Base-by-base conservation (phyloP, 768 basidiomycete species). In the Strobilomyces dryophilus region DNA sequence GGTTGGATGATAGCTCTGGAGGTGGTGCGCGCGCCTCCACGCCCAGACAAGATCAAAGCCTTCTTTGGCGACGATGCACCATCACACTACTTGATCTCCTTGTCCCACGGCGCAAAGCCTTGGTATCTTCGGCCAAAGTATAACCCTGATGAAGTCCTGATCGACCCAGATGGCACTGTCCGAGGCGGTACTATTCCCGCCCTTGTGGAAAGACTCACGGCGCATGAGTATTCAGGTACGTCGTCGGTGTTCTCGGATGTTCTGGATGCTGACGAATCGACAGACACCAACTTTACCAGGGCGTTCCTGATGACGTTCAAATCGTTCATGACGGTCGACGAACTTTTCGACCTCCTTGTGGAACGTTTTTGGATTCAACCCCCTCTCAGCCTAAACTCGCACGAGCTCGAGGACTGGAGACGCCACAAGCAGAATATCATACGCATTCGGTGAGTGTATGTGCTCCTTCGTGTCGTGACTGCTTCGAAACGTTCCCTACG, bases 261-360 rank as follows among this genome's bases (percentile, higher is more conserved):
- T 43, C n/a, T 14, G 17, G 14, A 15, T 0, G 29, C 54, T 67
- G 9, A 61, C 39, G 29, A 40, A 5, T 47, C 27, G 24, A n/a
- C 42, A 81, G 80, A 85, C 63, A 74, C 78, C 21, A 72, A 73
- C 34, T 85, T 80, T 66, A 80, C 72, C 57, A 75, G 76, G 53
- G 81, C 84, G 11, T 87, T 87, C 73, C 67, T 87, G 41, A 76
- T 85, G 71, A 87, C 86, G 4, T 87, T 83, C 72, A 80, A 82
- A 59, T 83, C 83, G 0, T 87, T 87, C 65, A 80, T 78, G 49
- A 78, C 77, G 11, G 69, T 79, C 2, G 73, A 79, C 29, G 73
- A 80, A 44, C 66, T 87, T n/a, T 75, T 85, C 42, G 76, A 79
- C 43, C 65, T 77, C 26, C 73, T 87, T 14, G 69, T 79, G 2